phyloP scores from a whole-genome alignment of 352 stramenopile genomes.

The Phytophthora melonis region DNA sequence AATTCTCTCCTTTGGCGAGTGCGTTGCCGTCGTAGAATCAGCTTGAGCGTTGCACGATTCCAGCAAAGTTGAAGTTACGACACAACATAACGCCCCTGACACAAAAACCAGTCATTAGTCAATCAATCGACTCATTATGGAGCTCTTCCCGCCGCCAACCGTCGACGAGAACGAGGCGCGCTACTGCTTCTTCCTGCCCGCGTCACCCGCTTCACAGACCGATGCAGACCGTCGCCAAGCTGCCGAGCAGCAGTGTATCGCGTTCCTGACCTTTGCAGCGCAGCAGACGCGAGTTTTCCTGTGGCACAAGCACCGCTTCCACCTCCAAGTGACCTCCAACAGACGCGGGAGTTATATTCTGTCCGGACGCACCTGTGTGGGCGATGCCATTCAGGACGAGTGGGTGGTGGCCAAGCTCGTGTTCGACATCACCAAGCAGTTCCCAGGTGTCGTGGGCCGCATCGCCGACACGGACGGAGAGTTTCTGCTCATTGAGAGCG shows the following conservation, averaged over 20 bases:
- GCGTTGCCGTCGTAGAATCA: not conserved
- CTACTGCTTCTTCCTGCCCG: conserved; percentile 55
- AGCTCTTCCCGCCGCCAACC: conserved; percentile 35
- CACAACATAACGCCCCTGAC: conserved; percentile 11
- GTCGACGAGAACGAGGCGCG: conserved; percentile 38
- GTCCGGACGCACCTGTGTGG: conserved; percentile 48
- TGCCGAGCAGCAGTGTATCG: conserved; percentile 24
- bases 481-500: conserved; percentile 83
- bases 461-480: conserved; percentile 70
- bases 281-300: conserved; percentile 55
- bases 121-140: conserved; percentile 19
- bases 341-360: conserved; percentile 44
- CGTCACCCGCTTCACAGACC: not conserved
- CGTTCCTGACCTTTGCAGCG: conserved; percentile 38
- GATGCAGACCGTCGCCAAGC: conserved; percentile 8
- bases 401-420: conserved; percentile 68
- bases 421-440: conserved; percentile 49
- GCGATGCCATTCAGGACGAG: conserved; percentile 77
- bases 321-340: conserved; percentile 32
- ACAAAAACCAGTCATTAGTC: conserved; percentile 2
- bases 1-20: not conserved
- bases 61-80: not conserved
- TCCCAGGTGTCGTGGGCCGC: conserved; percentile 46
- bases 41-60: conserved; percentile 5
- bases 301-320: conserved; percentile 67